Base-by-base conservation (phyloP, 2,329 filamentous ascomycete species). In the Curvularia sp. region DNA sequence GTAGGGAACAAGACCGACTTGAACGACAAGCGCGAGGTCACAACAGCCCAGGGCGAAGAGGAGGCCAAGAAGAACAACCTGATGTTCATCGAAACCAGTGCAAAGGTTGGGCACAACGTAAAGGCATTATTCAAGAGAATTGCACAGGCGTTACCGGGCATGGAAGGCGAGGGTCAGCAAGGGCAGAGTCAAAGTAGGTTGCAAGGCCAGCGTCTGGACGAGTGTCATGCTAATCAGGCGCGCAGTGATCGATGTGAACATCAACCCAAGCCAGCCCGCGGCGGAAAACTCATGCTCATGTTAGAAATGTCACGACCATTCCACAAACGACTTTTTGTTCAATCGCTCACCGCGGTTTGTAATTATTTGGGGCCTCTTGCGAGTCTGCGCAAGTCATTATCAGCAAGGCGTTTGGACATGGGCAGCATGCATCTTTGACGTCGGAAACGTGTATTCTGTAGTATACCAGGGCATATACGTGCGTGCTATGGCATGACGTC, bases 1-100 rank as follows among this genome's bases (percentile, higher is more conserved):
- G 96, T 99, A 39, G 95, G 95, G 67, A 99, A 99, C 85, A 99
- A 99, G 88, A 99, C 95, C 44, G 95, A 99, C 84, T 80, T 99
- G 78, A 96, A 95, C 79, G 95, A 99, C 79, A 98, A 97, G 86
- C 88, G 95, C 55, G 94, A 99, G 80, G 95, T 99, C 61, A 99
- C 94, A 42, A 96, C 93, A 35, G 89, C 91, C 75, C 93, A 98
- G 79, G 95, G 95, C 60, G 95, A 99, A 79, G 95, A 98, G 71
- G 95, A 99, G 81, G 94, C 94, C 43, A 97, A 96, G 86, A 94
- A 94, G 84, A 94, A 97, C 79, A 95, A 95, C 67, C 83, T 97
- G 68, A 97, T 99, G 91, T 99, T 99, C 75, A 95, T 99, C 71
- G 95, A 99, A 84, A 99, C 95, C 54, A 97, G 93, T 78, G 95